Evolutionary conservation across 192 early-diverging fungal genomes (phyloP).

Genomic region (Dispira parvispora): DNA sequence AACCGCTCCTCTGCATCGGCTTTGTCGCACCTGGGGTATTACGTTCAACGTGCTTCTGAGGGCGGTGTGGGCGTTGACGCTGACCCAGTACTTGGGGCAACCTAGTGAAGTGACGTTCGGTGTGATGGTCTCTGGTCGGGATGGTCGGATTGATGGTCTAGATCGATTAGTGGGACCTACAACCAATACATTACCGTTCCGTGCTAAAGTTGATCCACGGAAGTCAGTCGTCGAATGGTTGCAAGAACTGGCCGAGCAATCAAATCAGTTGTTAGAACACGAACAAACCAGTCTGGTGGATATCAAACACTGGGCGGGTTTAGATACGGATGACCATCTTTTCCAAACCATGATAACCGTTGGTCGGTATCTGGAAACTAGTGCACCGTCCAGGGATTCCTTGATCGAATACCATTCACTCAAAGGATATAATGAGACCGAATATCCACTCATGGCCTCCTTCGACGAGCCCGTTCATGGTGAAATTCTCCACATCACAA

Average conservation of each 20-base stretch:
- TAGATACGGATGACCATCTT: not conserved
- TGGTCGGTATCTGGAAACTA: too few species aligned
- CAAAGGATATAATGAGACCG: not conserved
- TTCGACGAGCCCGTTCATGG: not conserved
- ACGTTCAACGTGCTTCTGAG: conserved; percentile 1
- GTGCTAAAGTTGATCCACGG: not conserved
- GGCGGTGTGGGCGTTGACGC: not conserved
- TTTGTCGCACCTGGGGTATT: not conserved
- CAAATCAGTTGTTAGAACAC: not conserved
- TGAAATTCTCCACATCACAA: too few species aligned
- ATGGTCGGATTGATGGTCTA: not conserved
- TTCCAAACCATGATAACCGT: not conserved
- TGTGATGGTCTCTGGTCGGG: not conserved
- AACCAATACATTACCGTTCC: not conserved
- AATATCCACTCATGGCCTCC: not conserved
- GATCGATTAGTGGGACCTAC: not conserved
- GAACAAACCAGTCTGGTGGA: conserved; percentile 5
- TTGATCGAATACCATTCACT: not conserved
- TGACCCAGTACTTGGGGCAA: not conserved
- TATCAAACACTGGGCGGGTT: not conserved
- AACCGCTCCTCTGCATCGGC: not conserved
- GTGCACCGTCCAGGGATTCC: too few species aligned
- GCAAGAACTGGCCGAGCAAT: not conserved
- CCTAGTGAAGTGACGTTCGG: conserved; percentile 1
- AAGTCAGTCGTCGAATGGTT: not conserved